These are phyloP conservation scores for Fragilariopsis cylindrus DNA, from an alignment of 108 stramenopile genomes.

Conservation along the genomic window DNA sequence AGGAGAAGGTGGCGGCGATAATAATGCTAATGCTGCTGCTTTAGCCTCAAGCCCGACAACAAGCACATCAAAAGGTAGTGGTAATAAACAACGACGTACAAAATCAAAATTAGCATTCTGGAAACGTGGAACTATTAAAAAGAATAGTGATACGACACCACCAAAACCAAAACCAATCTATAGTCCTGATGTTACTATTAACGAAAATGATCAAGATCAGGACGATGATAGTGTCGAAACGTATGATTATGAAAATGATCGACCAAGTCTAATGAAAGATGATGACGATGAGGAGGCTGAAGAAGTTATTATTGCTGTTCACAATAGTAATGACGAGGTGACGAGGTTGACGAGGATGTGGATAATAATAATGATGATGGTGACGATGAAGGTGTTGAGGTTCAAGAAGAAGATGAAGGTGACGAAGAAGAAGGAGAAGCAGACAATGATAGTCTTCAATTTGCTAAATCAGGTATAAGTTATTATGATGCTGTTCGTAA, in stretches of 20 bases:
- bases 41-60: background rate
- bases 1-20: background rate
- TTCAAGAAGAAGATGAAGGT: conserved; percentile 20
- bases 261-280: too few relatives aligned
- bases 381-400: background rate
- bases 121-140: background rate
- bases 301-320: too few relatives aligned
- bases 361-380: too few relatives aligned
- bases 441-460: conserved; percentile 1
- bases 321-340: too few relatives aligned
- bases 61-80: background rate
- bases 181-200: background rate
- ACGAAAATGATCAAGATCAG: background rate
- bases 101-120: background rate
- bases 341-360: too few relatives aligned
- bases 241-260: too few relatives aligned
- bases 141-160: background rate
- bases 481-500: conserved; percentile 67
- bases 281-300: too few relatives aligned
- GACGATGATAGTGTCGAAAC: background rate
- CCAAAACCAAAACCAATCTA: background rate
- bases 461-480: conserved; percentile 53
- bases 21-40: background rate
- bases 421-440: conserved; percentile 25
- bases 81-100: background rate